Conservation (phyloP, 805 yeast genomes). For the Peterozyma toletana region DNA sequence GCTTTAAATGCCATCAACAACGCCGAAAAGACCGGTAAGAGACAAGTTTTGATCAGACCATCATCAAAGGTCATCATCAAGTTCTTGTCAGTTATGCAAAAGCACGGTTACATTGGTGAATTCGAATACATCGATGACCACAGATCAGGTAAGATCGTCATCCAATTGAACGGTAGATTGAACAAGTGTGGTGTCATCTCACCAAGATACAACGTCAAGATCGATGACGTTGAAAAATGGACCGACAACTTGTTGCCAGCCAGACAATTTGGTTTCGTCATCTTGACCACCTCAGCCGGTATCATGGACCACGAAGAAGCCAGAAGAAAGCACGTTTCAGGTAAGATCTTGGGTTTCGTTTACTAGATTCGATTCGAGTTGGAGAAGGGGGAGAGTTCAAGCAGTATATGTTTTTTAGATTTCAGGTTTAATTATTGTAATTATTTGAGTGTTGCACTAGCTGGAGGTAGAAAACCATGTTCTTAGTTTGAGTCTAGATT, state of each 20-base stretch:
- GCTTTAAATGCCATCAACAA: constrained; percentile 97
- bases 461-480: too few species aligned
- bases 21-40: constrained; percentile 98
- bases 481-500: too few species aligned
- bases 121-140: constrained; percentile 98
- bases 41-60: constrained; percentile 97
- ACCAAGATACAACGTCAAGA: constrained; percentile 97
- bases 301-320: constrained; percentile 99
- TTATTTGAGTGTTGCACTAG: too few species aligned
- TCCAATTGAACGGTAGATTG: constrained; percentile 95
- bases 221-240: constrained; percentile 96
- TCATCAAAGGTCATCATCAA: constrained; percentile 97
- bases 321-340: constrained; percentile 99
- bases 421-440: too few species aligned
- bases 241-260: constrained; percentile 97
- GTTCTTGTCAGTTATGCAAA: constrained; percentile 95
- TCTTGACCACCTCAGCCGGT: constrained; percentile 98
- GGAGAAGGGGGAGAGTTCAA: too few species aligned
- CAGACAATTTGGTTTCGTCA: constrained; percentile 97
- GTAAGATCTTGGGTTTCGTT: constrained; percentile 97
- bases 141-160: constrained; percentile 97
- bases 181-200: constrained; percentile 99
- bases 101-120: constrained; percentile 97
- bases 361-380: constrained; percentile 44
- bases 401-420: too few species aligned